These are phyloP conservation scores for Ceratocystis alfenasii DNA, from an alignment of 2,329 filamentous ascomycete species.

Conservation along the genomic window DNA sequence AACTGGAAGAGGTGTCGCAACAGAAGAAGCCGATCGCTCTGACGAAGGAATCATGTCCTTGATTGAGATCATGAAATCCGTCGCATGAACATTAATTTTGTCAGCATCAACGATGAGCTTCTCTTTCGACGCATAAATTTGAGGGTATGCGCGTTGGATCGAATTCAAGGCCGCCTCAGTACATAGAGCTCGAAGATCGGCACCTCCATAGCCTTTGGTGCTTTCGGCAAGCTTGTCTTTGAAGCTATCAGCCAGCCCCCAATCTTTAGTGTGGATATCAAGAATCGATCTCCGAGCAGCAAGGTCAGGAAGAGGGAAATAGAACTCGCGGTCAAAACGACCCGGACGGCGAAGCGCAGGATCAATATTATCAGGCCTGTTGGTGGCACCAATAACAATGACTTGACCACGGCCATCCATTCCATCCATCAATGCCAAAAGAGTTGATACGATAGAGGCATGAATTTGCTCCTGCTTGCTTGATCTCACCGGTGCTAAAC, in stretches of 20 bases:
- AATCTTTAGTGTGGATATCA: slow-evolving; percentile 89
- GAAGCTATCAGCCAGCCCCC: slow-evolving; percentile 70
- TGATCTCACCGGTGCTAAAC: slow-evolving; percentile 84
- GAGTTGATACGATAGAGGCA: slow-evolving; percentile 87
- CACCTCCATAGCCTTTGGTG: slow-evolving; percentile 94
- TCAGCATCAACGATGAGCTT: slow-evolving; percentile 80
- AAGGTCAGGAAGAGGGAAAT: slow-evolving; percentile 81
- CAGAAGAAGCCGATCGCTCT: slow-evolving; percentile 75
- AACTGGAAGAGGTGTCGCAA: slow-evolving; percentile 67
- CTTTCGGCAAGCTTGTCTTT: slow-evolving; percentile 73
- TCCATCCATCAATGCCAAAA: slow-evolving; percentile 91
- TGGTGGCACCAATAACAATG: slow-evolving; percentile 97
- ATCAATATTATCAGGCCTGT: slow-evolving; percentile 91
- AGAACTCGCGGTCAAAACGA: slow-evolving; percentile 94
- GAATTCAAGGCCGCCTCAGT: slow-evolving; percentile 93
- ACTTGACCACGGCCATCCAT: slow-evolving; percentile 98
- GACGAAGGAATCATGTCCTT: slow-evolving; percentile 96
- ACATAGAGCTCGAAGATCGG: slow-evolving; percentile 83
- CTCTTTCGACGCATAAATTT: slow-evolving; percentile 83
- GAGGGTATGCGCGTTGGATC: slow-evolving; percentile 88
- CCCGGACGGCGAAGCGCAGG: slow-evolving; percentile 88
- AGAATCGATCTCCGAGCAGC: slow-evolving; percentile 75
- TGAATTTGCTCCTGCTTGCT: slow-evolving; percentile 99
- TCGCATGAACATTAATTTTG: slow-evolving; percentile 75
- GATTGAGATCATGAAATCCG: slow-evolving; percentile 93